Evolutionary conservation across 1,284 basidiomycete genomes (phyloP), one percentile per base, ranked within the genome.

Genomic region (Ceratobasidium sp.): DNA sequence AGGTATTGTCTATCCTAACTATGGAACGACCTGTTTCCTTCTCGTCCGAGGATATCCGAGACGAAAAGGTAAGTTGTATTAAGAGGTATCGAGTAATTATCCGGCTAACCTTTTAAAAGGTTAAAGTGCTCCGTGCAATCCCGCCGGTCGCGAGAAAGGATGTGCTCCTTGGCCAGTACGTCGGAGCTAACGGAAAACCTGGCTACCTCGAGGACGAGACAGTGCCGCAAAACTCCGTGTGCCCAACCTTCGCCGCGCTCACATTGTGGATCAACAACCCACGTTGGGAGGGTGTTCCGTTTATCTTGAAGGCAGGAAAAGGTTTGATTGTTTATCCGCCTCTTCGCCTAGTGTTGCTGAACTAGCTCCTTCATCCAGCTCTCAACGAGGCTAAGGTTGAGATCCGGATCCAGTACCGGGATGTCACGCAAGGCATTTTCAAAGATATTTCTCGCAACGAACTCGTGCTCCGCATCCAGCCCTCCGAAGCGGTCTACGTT

Each of bases 11-110:
- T 77, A 90, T 98, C 78, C 84, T 98, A 78, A 92, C 96, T 27
- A 98, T 98, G 96, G 96, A 98, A 82, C 90, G 96, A 51, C 97
- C 96, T 2, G 95, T 98, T n/a, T 98, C 96, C 1, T 98, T 98
- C 84, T 89, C 94, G 9, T 91, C 96, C 45, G 96, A 98, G 84
- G 96, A 98, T 82, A 95, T 98, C 80, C 94, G 97, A 78, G 95
- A 98, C 82, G 97, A 98, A 84, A 98, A 98, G 91, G 95, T 93
- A 78, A 75, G 82, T 77, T 62, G 5, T 14, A 17, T 36, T n/a
- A 57, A n/a, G 14, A 2, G 62, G 17, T 51, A 11, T 41, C 33
- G 41, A 24, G 41, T 31, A n/a, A 48, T 74, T 44, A 29, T 60
- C 75, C 56, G n/a, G 65, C 48, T 44, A 17, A 14, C 17, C 8